Percentiles rank a stretch among this genome's conserved stretches.
Evolutionary conservation across 768 basidiomycete species (phyloP).

Genomic region (Auriscalpium vulgare): DNA sequence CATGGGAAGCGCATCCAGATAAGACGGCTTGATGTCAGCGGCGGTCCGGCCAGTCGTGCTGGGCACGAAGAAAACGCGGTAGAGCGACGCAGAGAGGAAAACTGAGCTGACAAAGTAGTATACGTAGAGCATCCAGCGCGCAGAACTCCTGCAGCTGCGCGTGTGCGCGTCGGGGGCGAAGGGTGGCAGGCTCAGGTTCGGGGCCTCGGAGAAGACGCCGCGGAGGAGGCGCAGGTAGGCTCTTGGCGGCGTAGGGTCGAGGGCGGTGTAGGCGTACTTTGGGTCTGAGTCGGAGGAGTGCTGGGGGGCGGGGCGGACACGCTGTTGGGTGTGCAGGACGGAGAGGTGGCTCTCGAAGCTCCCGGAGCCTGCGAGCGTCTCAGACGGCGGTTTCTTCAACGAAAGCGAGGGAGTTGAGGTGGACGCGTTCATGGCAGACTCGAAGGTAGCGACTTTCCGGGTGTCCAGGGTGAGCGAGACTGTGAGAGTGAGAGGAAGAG

Average conservation of each 20-base stretch:
- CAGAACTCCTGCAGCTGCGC: neutral
- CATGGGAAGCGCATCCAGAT: constrained; percentile 1
- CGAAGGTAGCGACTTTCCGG: too few species aligned
- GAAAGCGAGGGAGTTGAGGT: too few species aligned
- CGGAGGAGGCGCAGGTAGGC: too few species aligned
- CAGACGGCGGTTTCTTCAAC: neutral
- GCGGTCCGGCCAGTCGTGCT: too few species aligned
- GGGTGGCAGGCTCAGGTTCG: neutral
- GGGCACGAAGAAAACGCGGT: neutral
- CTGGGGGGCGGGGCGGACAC: neutral
- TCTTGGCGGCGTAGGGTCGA: too few species aligned
- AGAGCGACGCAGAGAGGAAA: constrained; percentile 13
- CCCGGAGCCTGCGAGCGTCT: neutral
- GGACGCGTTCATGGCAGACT: too few species aligned
- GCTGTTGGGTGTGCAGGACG: constrained; percentile 1
- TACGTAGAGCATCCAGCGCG: constrained; percentile 8
- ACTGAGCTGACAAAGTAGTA: constrained; percentile 8
- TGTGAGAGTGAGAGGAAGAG: too few species aligned
- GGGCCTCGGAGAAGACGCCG: too few species aligned
- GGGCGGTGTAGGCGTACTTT: too few species aligned
- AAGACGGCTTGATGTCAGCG: neutral
- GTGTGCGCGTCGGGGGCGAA: neutral
- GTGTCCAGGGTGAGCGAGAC: too few species aligned
- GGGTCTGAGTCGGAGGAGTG: too few species aligned
- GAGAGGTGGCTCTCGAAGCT: constrained; percentile 11